These are phyloP conservation scores for Grigorovia transvaalensis DNA, from an alignment of 805 yeast genomes.

Conservation along the genomic window DNA sequence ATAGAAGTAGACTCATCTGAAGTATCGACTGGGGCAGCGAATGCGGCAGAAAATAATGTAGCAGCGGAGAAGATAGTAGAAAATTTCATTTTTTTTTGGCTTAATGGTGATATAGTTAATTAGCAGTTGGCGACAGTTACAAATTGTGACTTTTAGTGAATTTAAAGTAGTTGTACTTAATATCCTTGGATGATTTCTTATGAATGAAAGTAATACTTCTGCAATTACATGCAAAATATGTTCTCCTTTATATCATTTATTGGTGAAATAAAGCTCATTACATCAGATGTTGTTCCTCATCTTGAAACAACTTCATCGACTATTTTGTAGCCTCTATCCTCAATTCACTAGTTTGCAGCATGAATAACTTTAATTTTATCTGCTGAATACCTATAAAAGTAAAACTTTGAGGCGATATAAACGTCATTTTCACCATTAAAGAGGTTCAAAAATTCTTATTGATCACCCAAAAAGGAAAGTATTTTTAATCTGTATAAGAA, in stretches of 20 bases:
- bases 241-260: neutral
- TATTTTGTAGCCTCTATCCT: neutral
- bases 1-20: slow-evolving; percentile 10
- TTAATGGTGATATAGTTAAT: neutral
- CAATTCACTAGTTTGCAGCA: neutral
- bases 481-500: neutral
- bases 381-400: too few relatives aligned
- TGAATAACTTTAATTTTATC: too few relatives aligned
- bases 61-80: slow-evolving; percentile 11
- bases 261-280: neutral
- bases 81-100: slow-evolving; percentile 11
- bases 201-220: neutral
- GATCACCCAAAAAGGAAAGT: neutral
- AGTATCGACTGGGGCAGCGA: slow-evolving; percentile 20
- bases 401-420: too few relatives aligned
- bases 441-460: neutral
- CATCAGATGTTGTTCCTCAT: too few relatives aligned
- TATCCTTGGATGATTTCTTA: neutral
- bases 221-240: neutral
- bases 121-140: neutral
- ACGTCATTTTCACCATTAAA: too few relatives aligned
- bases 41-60: slow-evolving; percentile 7
- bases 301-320: neutral
- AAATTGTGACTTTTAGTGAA: neutral
- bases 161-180: neutral